Base-by-base conservation (phyloP, 1,284 basidiomycete species). In the Phylloporus gajari region DNA sequence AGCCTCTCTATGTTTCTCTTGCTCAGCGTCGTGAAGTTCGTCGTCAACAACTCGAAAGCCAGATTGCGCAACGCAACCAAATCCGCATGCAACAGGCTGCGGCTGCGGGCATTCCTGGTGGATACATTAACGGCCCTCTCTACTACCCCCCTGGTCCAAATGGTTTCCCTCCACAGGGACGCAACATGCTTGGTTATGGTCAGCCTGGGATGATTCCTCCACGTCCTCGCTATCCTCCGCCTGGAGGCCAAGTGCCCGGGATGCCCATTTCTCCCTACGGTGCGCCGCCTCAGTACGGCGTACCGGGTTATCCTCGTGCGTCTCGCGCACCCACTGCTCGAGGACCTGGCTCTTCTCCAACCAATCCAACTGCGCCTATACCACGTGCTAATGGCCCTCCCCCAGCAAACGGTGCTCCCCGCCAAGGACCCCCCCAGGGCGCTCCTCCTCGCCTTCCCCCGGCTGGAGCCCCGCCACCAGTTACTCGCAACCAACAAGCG, bases 21-120 rank as follows among this genome's bases (percentile, higher is more conserved):
- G 98, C 98, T 78, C 98, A 99, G 86, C 96, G 97, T 80, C 97
- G 97, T 79, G 98, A 99, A 82, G 96, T 97, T 78, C 95, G 98
- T 82, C 93, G 97, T 81, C 98, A 99, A 86, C 97, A 99, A 85
- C 91, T 99, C 80, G 98, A 99, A 89, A 97, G 95, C 80, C 98
- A 99, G 89, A 97, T 98, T 81, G 95, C 95, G 75, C 96, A 98
- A 86, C 95, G 97, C 84, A 95, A 95, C 85, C 96, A 98, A 86
- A 95, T 96, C 83, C 90, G 97, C 77, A 94, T 97, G 90, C 96
- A 97, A 84, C 97, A 98, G 88, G 94, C 94, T 77, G 94, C 93
- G 72, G 93, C 93, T 70, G 93, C 93, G 75, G 95, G 95, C 72
- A 88, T 95, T 73, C 93, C 94, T 74, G 91, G 90, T 75, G 93